Base-by-base conservation (phyloP, 2,329 filamentous ascomycete genomes). In the Ceratocystis ficicola region DNA sequence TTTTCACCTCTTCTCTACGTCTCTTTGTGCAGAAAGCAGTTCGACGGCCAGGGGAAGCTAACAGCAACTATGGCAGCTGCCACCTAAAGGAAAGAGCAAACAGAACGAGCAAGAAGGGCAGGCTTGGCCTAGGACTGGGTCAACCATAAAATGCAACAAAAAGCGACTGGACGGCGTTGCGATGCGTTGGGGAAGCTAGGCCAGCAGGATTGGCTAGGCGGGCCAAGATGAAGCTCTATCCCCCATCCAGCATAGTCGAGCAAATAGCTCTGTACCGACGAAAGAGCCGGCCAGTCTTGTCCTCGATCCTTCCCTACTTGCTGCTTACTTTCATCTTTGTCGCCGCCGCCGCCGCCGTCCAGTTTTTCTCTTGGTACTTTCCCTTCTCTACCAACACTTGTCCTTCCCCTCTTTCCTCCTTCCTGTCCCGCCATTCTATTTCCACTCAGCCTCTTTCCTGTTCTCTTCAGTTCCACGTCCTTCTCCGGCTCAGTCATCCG, bases 151-250 rank as follows among this genome's bases (percentile, higher is more conserved):
- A 17, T 6, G 4, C 44, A 7, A 32, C 30, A 32, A 32, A 7
- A 50, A 25, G 46, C 22, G 46, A 25, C 46, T 50, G 30, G 30
- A 32, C 30, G n/a, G 46, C n/a, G n/a, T 22, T 8, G 22, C n/a
- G 44, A 7, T 7, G 30, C 30, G 15, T 48, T 22, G 1, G n/a
- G 12, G n/a, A 6, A 32, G 6, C 30, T 25, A 20, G 20, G 46
- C 46, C 10, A 50, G 22, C 22, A 50, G n/a, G 22, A 50, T 22
- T n/a, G 20, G 20, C n/a, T 20, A 50, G 4, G 5, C n/a, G 46
- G 20, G 20, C 22, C 7, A 10, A 50, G 12, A 22, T 5, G 4
- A 57, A 83, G 46, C n/a, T 50, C 46, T 22, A 50, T 25, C 46
- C 46, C 46, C n/a, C 5, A 22, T 22, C n/a, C 6, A 50, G 46